phyloP scores from a whole-genome alignment of 352 stramenopile genomes.

The Globisporangium cystogenes region DNA sequence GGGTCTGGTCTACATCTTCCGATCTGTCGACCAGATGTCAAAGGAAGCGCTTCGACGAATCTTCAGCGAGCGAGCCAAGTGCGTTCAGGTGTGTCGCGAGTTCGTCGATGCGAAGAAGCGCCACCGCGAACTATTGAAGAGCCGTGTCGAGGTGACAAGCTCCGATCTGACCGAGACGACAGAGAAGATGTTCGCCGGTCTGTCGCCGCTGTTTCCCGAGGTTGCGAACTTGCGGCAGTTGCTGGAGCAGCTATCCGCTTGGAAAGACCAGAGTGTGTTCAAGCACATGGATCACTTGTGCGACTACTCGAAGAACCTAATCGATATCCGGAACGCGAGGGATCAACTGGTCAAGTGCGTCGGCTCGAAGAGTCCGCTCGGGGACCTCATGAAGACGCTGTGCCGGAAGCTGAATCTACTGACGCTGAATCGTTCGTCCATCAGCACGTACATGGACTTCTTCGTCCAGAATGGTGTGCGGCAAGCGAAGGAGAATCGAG shows the following conservation, averaged over 20 bases:
- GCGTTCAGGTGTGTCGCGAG: slow-evolving; percentile 17
- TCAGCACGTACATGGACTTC: slow-evolving; percentile 33
- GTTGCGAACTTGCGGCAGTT: slow-evolving; percentile 45
- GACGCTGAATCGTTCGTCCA: slow-evolving; percentile 45
- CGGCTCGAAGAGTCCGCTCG: slow-evolving; percentile 70
- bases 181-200: slow-evolving; percentile 25
- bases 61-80: slow-evolving; percentile 57
- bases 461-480: slow-evolving; percentile 24
- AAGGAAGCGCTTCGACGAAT: slow-evolving; percentile 73
- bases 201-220: slow-evolving; percentile 57
- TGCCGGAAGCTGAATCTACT: slow-evolving; percentile 72
- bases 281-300: slow-evolving; percentile 66
- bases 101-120: slow-evolving; percentile 51
- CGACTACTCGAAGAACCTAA: slow-evolving; percentile 37
- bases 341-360: slow-evolving; percentile 75
- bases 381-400: slow-evolving; percentile 79
- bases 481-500: slow-evolving; percentile 40
- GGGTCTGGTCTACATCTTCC: slow-evolving; percentile 68
- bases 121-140: slow-evolving; percentile 22
- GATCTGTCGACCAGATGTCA: slow-evolving; percentile 47
- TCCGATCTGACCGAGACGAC: slow-evolving; percentile 20
- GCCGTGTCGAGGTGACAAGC: neutral
- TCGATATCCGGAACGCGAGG: slow-evolving; percentile 40
- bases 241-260: slow-evolving; percentile 54
- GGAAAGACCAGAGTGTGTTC: slow-evolving; percentile 79